Percentiles rank a stretch among this genome's conserved stretches.
Evolutionary conservation across 2,329 filamentous ascomycete genomes (phyloP).

Genomic region (Exophiala alcalophila): DNA sequence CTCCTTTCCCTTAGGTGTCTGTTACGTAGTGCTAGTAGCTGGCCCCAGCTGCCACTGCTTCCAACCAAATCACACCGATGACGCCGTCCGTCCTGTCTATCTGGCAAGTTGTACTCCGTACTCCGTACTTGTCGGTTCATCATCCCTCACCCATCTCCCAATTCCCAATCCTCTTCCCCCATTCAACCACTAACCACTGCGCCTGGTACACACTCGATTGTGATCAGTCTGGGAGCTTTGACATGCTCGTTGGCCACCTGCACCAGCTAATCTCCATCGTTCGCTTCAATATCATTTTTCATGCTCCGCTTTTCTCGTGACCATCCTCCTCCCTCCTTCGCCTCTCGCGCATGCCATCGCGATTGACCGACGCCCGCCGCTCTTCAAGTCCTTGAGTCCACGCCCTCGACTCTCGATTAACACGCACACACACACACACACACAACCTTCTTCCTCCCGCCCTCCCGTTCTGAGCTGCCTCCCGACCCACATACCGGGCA

Average conservation of each 20-base stretch:
- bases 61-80: no score
- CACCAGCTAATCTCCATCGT: no score
- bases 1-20: no score
- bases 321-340: constrained; percentile 7
- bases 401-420: constrained; percentile 6
- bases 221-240: no score
- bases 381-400: constrained; percentile 11
- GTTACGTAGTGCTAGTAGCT: no score
- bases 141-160: not conserved
- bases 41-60: no score
- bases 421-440: no score
- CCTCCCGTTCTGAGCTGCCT: constrained; percentile 4
- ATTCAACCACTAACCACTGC: not conserved
- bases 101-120: no score
- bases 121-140: no score
- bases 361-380: constrained; percentile 16
- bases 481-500: constrained; percentile 16
- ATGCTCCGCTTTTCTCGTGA: constrained; percentile 20
- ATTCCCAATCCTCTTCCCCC: not conserved
- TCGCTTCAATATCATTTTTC: constrained; percentile 1
- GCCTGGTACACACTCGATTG: no score
- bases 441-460: not conserved
- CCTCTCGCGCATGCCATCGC: constrained; percentile 14
- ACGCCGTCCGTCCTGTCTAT: no score
- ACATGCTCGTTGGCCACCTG: no score